Evolutionary conservation across 2,329 filamentous ascomycete genomes (phyloP).

Genomic region (Trichoderma atrobrunneum): DNA sequence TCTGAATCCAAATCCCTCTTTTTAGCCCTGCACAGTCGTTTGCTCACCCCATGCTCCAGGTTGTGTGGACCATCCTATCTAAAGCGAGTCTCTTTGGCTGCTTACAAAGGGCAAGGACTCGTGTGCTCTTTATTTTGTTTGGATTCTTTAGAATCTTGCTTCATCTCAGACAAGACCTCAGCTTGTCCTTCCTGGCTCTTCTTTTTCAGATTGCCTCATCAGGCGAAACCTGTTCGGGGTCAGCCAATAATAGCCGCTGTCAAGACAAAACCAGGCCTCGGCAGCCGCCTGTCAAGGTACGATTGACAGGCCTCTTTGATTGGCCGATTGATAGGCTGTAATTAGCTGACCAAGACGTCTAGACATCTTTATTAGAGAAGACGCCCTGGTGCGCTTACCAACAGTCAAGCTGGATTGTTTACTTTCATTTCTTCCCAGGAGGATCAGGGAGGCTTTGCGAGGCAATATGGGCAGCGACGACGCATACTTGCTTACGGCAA

Average conservation of each 20-base stretch:
- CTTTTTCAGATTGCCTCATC: conserved; percentile 13
- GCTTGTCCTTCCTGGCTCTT: neutral
- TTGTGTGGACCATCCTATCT: neutral
- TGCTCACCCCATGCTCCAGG: conserved; percentile 1
- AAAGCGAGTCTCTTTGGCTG: neutral
- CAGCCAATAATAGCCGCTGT: conserved; percentile 10
- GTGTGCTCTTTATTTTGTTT: neutral
- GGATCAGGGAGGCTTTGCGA: neutral
- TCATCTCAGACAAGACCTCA: neutral
- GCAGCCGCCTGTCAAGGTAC: neutral
- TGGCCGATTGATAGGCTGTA: neutral
- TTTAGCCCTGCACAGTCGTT: neutral
- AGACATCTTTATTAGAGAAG: conserved; percentile 4
- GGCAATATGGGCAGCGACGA: conserved; percentile 13
- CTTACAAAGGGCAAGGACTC: neutral
- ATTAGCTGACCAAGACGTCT: neutral
- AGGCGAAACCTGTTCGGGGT: neutral
- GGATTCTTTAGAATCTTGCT: neutral
- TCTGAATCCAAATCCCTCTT: neutral
- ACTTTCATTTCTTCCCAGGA: neutral
- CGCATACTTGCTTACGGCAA: conserved; percentile 21
- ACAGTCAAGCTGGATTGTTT: conserved; percentile 7
- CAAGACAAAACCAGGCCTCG: conserved; percentile 1
- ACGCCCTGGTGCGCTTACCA: neutral
- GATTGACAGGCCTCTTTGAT: neutral